Conservation (phyloP, 202 grass and related monocot species). For the Bolboschoenoplectus hybrid region DNA sequence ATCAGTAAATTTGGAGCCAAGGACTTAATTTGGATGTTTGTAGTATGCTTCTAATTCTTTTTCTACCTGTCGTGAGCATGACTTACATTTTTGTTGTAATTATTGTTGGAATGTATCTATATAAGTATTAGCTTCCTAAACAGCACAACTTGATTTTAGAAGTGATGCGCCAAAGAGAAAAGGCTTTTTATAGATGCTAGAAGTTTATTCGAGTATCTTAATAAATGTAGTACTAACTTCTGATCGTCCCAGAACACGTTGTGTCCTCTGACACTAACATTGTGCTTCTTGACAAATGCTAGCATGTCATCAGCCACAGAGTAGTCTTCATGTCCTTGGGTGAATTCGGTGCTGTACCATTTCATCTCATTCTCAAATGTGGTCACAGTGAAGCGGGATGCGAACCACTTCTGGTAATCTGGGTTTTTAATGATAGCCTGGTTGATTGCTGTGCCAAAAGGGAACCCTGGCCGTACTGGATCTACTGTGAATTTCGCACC, state of each 20-base stretch:
- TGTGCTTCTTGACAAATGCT: conserved; percentile 49
- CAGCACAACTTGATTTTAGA: neutral
- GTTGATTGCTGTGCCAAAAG: conserved; percentile 64
- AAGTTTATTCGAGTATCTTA: conserved; percentile 15
- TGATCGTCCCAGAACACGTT: conserved; percentile 88
- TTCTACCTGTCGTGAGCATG: neutral
- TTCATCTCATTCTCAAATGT: conserved; percentile 99
- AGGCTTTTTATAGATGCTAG: neutral
- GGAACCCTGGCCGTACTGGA: conserved; percentile 49
- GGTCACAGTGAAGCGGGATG: conserved; percentile 82
- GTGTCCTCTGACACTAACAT: conserved; percentile 72
- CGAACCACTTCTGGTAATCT: conserved; percentile 72
- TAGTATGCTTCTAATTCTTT: conserved; percentile 15
- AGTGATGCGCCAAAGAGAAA: neutral
- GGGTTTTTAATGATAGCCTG: conserved; percentile 52
- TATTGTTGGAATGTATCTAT: neutral
- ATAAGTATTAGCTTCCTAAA: neutral
- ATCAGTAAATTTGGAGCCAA: neutral
- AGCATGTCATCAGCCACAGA: conserved; percentile 70
- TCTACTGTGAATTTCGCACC: conserved; percentile 51
- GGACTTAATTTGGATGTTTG: neutral
- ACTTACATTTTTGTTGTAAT: neutral
- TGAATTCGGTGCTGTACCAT: conserved; percentile 69
- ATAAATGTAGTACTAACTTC: neutral
- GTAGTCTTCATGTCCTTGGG: conserved; percentile 59